Evolutionary conservation across 140 eudicot species (phyloP).

Genomic region (Ambrosia hybrid): DNA sequence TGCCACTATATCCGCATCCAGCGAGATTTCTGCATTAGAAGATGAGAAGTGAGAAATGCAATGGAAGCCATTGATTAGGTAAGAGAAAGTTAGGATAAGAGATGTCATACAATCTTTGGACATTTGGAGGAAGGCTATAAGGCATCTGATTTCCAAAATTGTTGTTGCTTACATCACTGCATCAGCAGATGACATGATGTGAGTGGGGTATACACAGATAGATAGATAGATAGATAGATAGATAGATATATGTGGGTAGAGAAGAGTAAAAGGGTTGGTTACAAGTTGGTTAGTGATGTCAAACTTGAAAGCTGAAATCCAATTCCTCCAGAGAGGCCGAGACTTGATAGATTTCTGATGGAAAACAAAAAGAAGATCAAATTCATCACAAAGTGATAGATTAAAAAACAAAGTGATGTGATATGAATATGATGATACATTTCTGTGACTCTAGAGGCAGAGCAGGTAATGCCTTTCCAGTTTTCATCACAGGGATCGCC

Average conservation of each 20-base stretch:
- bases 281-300: constrained; percentile 52
- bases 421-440: constrained; percentile 31
- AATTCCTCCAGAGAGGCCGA: constrained; percentile 51
- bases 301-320: constrained; percentile 58
- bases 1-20: constrained; percentile 46
- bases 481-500: constrained; percentile 69
- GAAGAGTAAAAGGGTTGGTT: constrained; percentile 1
- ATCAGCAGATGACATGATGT: constrained; percentile 26
- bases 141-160: constrained; percentile 60
- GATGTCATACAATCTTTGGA: constrained; percentile 45
- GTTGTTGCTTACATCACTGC: constrained; percentile 71
- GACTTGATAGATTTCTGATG: constrained; percentile 41
- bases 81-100: background rate
- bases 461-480: constrained; percentile 66
- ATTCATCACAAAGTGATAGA: too few relatives aligned
- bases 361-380: background rate
- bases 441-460: constrained; percentile 52
- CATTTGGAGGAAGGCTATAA: constrained; percentile 68
- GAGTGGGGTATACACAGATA: background rate
- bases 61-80: background rate
- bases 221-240: too few relatives aligned
- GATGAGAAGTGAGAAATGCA: background rate
- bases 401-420: too few relatives aligned
- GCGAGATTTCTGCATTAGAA: constrained; percentile 50
- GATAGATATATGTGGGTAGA: too few relatives aligned